Evolutionary conservation across 345 rosid species (phyloP), one percentile per base, ranked within the genome.

Genomic region (Pelargonium nanum): DNA sequence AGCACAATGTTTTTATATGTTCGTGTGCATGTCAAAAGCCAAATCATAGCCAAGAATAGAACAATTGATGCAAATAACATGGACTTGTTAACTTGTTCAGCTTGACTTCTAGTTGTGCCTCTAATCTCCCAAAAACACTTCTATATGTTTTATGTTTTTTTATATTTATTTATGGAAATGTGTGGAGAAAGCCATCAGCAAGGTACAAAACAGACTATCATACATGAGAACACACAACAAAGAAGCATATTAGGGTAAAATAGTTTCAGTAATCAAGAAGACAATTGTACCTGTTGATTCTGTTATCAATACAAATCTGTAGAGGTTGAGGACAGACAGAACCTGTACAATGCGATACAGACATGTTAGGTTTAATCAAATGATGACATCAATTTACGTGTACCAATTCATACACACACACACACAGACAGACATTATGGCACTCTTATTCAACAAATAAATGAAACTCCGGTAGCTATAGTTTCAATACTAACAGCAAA

Each of bases 241-340:
- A 3, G 32, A 28, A 7, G 32, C 48, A 40, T 40, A n/a, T n/a
- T n/a, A n/a, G n/a, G n/a, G n/a, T n/a, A n/a, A n/a, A n/a, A n/a
- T n/a, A n/a, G n/a, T n/a, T n/a, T n/a, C n/a, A n/a, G 48, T 2
- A 40, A 40, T n/a, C 22, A 19, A 1, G 7, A 62, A 56, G 55
- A 24, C 13, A 32, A 16, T 44, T 40, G 68, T 81, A 89, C 98
- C 89, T 84, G 76, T 71, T 6, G 89, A 77, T 62, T 80, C 83
- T 55, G 70, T 72, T 58, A 93, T 60, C 59, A 93, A 65, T 55
- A 81, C 74, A 70, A 77, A 87, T 68, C 97, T 83, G 79, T 89
- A 87, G 26, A 89, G 78, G 68, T 93, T 93, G 63, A 89, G 94
- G 21, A 92, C 88, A 48, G 96, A 85, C 32, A 84, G 77, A 75